Conservation (phyloP, 2,329 filamentous ascomycete genomes). For the Xylaria sp. region DNA sequence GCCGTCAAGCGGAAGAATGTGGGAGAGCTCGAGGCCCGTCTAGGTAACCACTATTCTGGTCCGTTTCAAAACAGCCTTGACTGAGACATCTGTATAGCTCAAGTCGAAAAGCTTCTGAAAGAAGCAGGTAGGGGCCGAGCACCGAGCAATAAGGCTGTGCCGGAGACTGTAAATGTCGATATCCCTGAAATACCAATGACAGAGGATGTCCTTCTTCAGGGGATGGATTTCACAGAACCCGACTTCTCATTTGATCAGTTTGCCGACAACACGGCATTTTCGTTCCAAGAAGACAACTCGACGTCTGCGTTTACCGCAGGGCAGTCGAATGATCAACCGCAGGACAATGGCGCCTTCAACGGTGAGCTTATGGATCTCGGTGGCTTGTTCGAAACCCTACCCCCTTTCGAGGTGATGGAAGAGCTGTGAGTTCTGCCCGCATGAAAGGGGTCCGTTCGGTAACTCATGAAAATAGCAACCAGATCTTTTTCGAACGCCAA, state of each 20-base stretch:
- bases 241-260: constrained; percentile 8
- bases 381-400: constrained; percentile 80
- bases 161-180: constrained; percentile 31
- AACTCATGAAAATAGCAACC: constrained; percentile 54
- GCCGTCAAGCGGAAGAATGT: constrained; percentile 88
- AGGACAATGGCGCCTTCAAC: constrained; percentile 12
- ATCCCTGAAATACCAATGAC: constrained; percentile 21
- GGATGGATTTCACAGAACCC: constrained; percentile 29
- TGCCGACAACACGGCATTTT: constrained; percentile 19
- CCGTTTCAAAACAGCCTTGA: constrained; percentile 1
- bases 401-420: constrained; percentile 77
- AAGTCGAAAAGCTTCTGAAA: constrained; percentile 80
- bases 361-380: constrained; percentile 70
- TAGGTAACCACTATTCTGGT: constrained; percentile 60
- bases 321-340: constrained; percentile 19
- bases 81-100: constrained; percentile 53
- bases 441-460: constrained; percentile 4
- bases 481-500: constrained; percentile 74
- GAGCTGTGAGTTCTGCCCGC: constrained; percentile 64
- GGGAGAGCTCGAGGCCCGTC: constrained; percentile 82
- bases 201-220: constrained; percentile 34
- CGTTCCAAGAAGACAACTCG: constrained; percentile 21
- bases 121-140: constrained; percentile 54
- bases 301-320: constrained; percentile 14
- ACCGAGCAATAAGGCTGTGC: constrained; percentile 27